Base-by-base conservation (phyloP, 106 monocot species). In the Amphibolis antarctica region DNA sequence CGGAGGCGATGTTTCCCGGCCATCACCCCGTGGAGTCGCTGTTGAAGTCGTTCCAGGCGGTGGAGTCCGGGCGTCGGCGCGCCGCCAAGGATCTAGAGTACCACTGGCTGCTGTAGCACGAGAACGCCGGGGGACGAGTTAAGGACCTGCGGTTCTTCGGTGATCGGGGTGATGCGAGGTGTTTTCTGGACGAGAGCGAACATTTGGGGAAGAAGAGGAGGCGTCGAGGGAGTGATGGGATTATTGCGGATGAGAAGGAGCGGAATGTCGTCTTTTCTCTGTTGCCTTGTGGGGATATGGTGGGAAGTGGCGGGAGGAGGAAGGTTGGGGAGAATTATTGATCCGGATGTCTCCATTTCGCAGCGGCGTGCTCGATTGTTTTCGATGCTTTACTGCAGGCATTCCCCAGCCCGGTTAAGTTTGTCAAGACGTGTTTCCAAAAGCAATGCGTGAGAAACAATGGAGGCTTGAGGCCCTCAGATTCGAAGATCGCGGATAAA, bases 81-180 rank as follows among this genome's bases (percentile, higher is more conserved):
- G 71, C 76, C 21, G 65, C 58, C 23, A 69, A 56, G 65, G 75
- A 57, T 55, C 30, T 75, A 55, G 76, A 76, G 60, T 57, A 60
- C 57, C 67, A 52, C 30, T 74, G 67, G 36, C 18, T 23, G 46
- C 46, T 52, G 53, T 62, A 22, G 31, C 44, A 53, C n/a, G 28
- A 22, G 26, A 21, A 45, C 21, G 10, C 7, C 47, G 17, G n/a
- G 15, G 46, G 23, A 46, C 19, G 17, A 10, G 44, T 21, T 42
- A 18, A 12, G 0, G 10, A 44, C 24, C 28, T 45, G 29, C 60
- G 13, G 19, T 44, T 63, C 46, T 44, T 53, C 64, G 22, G 55
- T 26, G 27, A 44, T 43, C 15, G 5, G 42, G 20, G 12, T 17
- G 24, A 1, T 48, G 14, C 29, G 18, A 3, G 9, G 15, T 46